Base-by-base conservation (phyloP, 768 basidiomycete species). In the Panaeolus papilionaceus region DNA sequence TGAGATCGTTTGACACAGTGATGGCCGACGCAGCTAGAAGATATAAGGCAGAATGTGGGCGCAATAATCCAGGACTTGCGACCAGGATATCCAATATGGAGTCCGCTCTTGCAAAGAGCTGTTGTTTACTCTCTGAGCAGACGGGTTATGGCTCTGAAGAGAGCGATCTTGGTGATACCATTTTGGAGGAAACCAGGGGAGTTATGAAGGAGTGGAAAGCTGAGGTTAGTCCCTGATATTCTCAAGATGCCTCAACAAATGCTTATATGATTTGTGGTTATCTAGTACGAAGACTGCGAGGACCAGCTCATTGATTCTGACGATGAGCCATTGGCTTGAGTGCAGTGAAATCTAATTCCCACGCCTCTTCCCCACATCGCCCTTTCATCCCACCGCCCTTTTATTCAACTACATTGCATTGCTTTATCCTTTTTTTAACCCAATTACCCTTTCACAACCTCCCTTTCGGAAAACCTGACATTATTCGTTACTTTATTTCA, bases 81-180 rank as follows among this genome's bases (percentile, higher is more conserved):
- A 71, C 70, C 38, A 70, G 74, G 11, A 80, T 85, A 44, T 80
- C 79, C 23, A 68, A 73, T 2, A 80, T 79, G 65, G 82, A 84
- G 67, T 76, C 80, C 49, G 75, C 74, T 4, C 73, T 85, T 16
- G 79, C 79, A 0, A 77, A 78, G 61, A 79, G 78, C 0, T 83
- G 81, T 64, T 85, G 84, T 66, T 72, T 84, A 67, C 74, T 85
- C 16, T 81, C 79, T 61, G 84, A 85, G 70, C 84, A 85, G 70
- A 84, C 83, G 0, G 83, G 83, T 0, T 84, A 75, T 72, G 83
- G 84, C 0, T 77, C 79, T 2, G 77, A 79, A 2, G 81, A 82
- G 11, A 77, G 79, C 51, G 82, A 80, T 45, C 79, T 80, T 73
- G 81, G 80, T 6, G 80, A 80, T 67, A 75, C 76, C 2, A 72